Conservation (phyloP, 148 eudicot species). For the Dysphania ambrosioides region DNA sequence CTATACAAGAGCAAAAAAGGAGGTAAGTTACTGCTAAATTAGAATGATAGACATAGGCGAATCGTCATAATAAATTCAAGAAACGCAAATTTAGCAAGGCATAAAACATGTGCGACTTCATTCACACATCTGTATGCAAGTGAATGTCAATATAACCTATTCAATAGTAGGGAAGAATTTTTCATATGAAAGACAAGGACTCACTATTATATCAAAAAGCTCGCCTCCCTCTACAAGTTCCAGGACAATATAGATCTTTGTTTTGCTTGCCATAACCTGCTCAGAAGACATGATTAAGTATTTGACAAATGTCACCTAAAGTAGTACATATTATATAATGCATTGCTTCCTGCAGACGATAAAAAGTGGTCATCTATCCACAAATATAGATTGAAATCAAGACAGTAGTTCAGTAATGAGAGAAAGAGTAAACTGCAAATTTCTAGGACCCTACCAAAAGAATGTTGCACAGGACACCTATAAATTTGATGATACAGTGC, state of each 20-base stretch:
- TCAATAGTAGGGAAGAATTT: background rate
- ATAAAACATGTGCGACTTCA: background rate
- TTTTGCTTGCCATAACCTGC: constrained; percentile 94
- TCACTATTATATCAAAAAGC: constrained; percentile 86
- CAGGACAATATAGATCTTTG: constrained; percentile 85
- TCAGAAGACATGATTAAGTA: constrained; percentile 15
- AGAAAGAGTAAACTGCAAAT: background rate
- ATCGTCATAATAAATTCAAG: background rate
- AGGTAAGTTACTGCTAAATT: background rate
- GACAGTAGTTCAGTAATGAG: background rate
- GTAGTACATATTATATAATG: background rate
- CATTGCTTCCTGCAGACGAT: background rate
- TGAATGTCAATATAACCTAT: background rate
- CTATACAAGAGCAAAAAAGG: constrained; percentile 26
- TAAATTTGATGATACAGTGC: background rate
- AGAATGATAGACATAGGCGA: background rate
- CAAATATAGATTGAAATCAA: background rate
- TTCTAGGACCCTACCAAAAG: background rate
- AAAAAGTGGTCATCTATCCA: background rate
- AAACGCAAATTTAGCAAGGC: too few species aligned
- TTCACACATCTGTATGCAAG: background rate
- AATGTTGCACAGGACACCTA: background rate
- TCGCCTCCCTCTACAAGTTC: constrained; percentile 87
- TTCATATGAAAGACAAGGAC: constrained; percentile 27
- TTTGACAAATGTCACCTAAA: background rate